Base-by-base conservation (phyloP, 495 filamentous ascomycete species). In the Clavariopsis aquatica region DNA sequence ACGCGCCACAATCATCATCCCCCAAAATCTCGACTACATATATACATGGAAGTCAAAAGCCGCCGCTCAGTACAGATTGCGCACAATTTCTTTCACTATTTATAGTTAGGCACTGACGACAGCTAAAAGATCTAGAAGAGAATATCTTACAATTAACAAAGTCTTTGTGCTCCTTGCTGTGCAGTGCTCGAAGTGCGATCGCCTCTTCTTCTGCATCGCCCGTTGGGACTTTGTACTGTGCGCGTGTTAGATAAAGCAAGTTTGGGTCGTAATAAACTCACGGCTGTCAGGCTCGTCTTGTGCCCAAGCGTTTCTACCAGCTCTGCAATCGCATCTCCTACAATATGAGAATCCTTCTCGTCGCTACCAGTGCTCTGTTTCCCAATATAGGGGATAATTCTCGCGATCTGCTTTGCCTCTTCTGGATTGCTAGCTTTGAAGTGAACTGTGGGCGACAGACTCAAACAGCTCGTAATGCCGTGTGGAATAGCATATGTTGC, bases 391-490 rank as follows among this genome's bases (percentile, higher is more conserved):
- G 67, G 63, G 15, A 72, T 22, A n/a, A 72, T 60, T 31, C 70
- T 57, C 23, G 70, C 70, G 27, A 72, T 72, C 55, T 72, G 57
- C 59, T 56, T 60, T 26, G 70, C 70, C 43, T 70, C 67, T 38
- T 61, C 68, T 20, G 60, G 49, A 38, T 66, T 62, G n/a, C 60
- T 66, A 13, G 70, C 70, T 52, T 72, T 72, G 49, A 72, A 55
- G 38, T 70, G 54, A 12, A 72, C 70, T 3, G 68, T 69, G 12
- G 62, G 70, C n/a, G 67, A 67, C 12, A 72, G 47, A 27, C 69
- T 73, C 24, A 73, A 51, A 53, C 71, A 73, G 19, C 67, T 70
- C 1, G 71, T 73, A 29, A 68, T 69, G n/a, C 71, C 71, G 28
- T 73, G 71, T 1, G 68, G 71, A 24, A 73, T 70, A 5, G 55